These are phyloP conservation scores for Amesomyces nigricolor DNA, from an alignment of 2,329 filamentous ascomycete genomes.

Conservation along the genomic window DNA sequence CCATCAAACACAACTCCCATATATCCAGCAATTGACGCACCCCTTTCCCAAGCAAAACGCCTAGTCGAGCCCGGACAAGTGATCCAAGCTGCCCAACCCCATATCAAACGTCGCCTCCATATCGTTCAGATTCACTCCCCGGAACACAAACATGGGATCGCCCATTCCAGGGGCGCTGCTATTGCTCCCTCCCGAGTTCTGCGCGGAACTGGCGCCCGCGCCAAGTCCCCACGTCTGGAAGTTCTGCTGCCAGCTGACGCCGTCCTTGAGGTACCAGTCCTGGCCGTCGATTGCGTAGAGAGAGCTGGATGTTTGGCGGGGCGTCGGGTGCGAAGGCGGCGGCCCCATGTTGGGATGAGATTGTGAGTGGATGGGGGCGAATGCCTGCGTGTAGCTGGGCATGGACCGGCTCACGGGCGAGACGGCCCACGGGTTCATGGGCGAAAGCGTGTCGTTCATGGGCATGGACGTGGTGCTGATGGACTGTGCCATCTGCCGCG, in stretches of 20 bases:
- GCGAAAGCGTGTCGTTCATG: constrained; percentile 22
- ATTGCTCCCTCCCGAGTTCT: neutral
- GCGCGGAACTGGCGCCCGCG: constrained; percentile 10
- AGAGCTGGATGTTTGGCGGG: constrained; percentile 30
- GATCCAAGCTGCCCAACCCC: constrained; percentile 26
- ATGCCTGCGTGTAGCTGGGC: constrained; percentile 19
- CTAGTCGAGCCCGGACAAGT: constrained; percentile 28
- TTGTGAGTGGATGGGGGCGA: constrained; percentile 12
- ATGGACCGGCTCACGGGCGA: constrained; percentile 19
- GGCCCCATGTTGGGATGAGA: constrained; percentile 5
- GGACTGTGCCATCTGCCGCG: constrained; percentile 16
- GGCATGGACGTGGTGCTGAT: constrained; percentile 21
- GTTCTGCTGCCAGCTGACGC: constrained; percentile 53
- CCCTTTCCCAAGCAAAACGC: neutral
- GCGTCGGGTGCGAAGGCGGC: constrained; percentile 19
- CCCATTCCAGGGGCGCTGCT: constrained; percentile 15
- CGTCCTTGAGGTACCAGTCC: constrained; percentile 54
- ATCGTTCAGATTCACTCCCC: constrained; percentile 21
- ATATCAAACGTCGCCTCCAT: constrained; percentile 27
- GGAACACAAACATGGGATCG: constrained; percentile 29
- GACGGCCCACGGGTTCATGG: constrained; percentile 21
- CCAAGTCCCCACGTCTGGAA: constrained; percentile 49
- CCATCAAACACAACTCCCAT: neutral
- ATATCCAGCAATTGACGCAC: neutral
- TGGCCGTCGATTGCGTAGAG: constrained; percentile 44